Conservation (phyloP, 2,329 filamentous ascomycete genomes). For the Lizonia empirigonia region DNA sequence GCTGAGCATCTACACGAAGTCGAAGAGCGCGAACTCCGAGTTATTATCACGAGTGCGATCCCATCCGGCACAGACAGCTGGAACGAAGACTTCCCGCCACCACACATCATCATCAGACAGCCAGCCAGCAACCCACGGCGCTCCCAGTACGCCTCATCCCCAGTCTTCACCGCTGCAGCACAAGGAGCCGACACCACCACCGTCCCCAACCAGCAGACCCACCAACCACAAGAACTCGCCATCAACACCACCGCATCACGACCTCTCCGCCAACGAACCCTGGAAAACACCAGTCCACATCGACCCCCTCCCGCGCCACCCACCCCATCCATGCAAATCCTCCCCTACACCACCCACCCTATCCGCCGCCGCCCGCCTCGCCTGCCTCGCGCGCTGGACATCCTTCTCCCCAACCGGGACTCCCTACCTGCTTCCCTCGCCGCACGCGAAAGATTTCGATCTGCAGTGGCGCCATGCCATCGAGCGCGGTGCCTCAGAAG, state of each 20-base stretch:
- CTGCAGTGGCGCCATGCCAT: constrained; percentile 28
- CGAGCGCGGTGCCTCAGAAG: constrained; percentile 19
- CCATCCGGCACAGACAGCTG: constrained; percentile 23
- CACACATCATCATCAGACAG: constrained; percentile 13
- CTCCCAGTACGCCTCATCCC: constrained; percentile 1
- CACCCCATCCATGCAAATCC: constrained; percentile 16
- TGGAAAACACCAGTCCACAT: constrained; percentile 16
- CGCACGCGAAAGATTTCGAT: constrained; percentile 29
- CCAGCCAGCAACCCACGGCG: no score
- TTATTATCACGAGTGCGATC: constrained; percentile 25
- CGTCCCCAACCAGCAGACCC: constrained; percentile 2
- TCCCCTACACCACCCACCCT: constrained; percentile 27
- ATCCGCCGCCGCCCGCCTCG: constrained; percentile 29
- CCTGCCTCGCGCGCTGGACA: constrained; percentile 38
- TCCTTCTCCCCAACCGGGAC: constrained; percentile 22
- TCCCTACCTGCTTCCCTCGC: constrained; percentile 18
- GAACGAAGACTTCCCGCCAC: constrained; percentile 14
- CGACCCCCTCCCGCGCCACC: constrained; percentile 19
- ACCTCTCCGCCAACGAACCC: neutral
- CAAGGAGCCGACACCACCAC: constrained; percentile 9
- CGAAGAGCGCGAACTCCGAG: constrained; percentile 27
- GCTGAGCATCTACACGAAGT: constrained; percentile 18
- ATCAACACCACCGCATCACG: neutral
- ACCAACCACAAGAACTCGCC: neutral
- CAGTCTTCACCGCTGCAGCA: neutral